Evolutionary conservation across 2,329 filamentous ascomycete species (phyloP).

Genomic region (Ophiocordyceps polyrhachis-furcata): DNA sequence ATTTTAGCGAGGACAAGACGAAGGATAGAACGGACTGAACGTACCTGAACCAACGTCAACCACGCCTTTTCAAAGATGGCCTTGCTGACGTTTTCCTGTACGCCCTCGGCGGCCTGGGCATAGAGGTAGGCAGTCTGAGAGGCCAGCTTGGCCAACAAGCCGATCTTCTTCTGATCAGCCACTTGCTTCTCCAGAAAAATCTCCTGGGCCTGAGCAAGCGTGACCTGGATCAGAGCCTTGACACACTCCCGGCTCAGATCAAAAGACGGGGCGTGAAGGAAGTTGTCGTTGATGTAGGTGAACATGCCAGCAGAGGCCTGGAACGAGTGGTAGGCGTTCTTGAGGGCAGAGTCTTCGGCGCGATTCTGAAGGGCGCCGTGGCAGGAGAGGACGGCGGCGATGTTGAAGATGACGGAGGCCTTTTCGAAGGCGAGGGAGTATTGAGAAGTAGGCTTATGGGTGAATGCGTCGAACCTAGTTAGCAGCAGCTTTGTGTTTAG

Average conservation of each 20-base stretch:
- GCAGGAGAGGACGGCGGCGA: conserved; percentile 88
- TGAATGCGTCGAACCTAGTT: conserved; percentile 96
- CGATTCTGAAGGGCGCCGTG: conserved; percentile 88
- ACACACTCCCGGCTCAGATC: conserved; percentile 91
- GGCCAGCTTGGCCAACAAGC: conserved; percentile 77
- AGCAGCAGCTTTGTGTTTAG: conserved; percentile 1
- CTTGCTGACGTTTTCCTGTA: conserved; percentile 80
- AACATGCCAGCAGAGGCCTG: conserved; percentile 98
- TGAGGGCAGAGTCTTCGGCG: conserved; percentile 79
- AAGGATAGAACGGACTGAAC: conserved; percentile 5
- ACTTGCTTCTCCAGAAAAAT: conserved; percentile 96
- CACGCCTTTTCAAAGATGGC: conserved; percentile 91
- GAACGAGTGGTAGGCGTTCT: conserved; percentile 95
- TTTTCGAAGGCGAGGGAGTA: conserved; percentile 97
- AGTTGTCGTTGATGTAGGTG: conserved; percentile 99
- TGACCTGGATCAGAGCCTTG: conserved; percentile 81
- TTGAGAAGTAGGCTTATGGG: conserved; percentile 90
- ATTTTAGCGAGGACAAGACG: background rate
- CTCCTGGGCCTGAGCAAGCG: conserved; percentile 89
- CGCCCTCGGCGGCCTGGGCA: conserved; percentile 68
- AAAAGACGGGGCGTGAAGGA: conserved; percentile 89
- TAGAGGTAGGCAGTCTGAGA: conserved; percentile 84
- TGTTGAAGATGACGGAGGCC: conserved; percentile 98
- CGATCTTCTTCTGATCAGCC: conserved; percentile 79
- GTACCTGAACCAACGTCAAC: conserved; percentile 63